phyloP scores from a whole-genome alignment of 208 protist species.

The Entamoeba dispar region DNA sequence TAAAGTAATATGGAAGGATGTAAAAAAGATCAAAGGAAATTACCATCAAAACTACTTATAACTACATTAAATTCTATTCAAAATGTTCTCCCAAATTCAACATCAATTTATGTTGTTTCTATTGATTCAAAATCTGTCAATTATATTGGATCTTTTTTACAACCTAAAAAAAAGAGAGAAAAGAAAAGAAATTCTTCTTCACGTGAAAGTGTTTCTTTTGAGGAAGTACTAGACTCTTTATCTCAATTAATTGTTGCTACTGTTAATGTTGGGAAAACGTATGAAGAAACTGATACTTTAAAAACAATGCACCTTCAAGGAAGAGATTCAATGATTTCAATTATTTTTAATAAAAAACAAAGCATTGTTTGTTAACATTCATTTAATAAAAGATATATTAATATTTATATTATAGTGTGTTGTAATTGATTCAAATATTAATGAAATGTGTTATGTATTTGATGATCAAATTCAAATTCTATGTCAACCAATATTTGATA shows the following conservation, averaged over 20 bases:
- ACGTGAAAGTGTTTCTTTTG: background rate
- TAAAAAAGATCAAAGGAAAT: background rate
- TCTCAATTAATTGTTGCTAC: background rate
- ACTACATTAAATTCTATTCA: background rate
- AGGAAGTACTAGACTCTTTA: background rate
- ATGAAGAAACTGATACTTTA: background rate
- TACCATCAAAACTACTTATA: background rate
- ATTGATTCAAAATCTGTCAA: background rate
- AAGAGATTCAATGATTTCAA: background rate
- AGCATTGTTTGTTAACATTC: background rate
- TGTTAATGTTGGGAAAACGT: background rate
- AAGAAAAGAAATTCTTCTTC: background rate
- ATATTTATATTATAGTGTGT: background rate
- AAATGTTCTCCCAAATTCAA: background rate
- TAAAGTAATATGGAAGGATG: background rate
- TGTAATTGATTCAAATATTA: background rate
- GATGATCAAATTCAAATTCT: background rate
- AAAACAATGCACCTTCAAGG: background rate
- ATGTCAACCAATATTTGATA: background rate
- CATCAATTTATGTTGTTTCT: background rate
- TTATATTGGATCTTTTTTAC: background rate
- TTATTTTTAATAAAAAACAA: background rate
- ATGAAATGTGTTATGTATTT: background rate
- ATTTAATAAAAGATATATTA: too few species aligned
- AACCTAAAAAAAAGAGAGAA: background rate